Percentiles rank a stretch among this genome's conserved stretches.
These are phyloP conservation scores for Nicotiana noctiflora DNA, from an alignment of 257 asterid genomes.

Conservation along the genomic window DNA sequence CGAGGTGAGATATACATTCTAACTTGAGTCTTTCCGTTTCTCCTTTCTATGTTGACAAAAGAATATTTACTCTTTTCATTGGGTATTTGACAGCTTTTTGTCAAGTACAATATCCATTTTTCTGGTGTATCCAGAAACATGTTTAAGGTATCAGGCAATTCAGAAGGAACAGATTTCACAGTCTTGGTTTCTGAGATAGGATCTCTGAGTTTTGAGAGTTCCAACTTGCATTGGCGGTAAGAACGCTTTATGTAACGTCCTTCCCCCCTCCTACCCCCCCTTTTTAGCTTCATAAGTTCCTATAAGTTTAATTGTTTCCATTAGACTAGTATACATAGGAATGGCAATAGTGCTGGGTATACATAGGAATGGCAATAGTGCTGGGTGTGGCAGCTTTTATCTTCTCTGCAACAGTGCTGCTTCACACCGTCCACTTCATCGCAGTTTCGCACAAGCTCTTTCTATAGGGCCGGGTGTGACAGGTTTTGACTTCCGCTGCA, in stretches of 20 bases:
- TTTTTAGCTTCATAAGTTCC: neutral
- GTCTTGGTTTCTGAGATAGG: conserved; percentile 80
- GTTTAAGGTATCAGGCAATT: conserved; percentile 32
- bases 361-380: no score
- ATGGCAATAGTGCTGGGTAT: no score
- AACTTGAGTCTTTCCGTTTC: conserved; percentile 6
- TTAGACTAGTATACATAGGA: neutral
- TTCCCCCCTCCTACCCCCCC: neutral
- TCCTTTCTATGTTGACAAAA: neutral
- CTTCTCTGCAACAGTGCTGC: neutral
- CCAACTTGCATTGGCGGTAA: conserved; percentile 97
- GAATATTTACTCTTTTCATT: neutral
- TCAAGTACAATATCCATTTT: conserved; percentile 84
- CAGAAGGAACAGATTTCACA: conserved; percentile 65
- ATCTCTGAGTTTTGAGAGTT: conserved; percentile 72
- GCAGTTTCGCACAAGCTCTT: neutral
- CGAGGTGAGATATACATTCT: conserved; percentile 56
- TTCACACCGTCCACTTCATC: neutral
- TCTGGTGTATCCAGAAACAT: conserved; percentile 83
- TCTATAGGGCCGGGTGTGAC: neutral
- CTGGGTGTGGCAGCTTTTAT: neutral
- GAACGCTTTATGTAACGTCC: neutral
- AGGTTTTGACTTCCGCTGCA: neutral
- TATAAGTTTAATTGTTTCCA: neutral
- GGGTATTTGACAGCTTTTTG: conserved; percentile 66